Evolutionary conservation across 2,329 filamentous ascomycete genomes (phyloP).

Genomic region (Sclerotinia spermophila): DNA sequence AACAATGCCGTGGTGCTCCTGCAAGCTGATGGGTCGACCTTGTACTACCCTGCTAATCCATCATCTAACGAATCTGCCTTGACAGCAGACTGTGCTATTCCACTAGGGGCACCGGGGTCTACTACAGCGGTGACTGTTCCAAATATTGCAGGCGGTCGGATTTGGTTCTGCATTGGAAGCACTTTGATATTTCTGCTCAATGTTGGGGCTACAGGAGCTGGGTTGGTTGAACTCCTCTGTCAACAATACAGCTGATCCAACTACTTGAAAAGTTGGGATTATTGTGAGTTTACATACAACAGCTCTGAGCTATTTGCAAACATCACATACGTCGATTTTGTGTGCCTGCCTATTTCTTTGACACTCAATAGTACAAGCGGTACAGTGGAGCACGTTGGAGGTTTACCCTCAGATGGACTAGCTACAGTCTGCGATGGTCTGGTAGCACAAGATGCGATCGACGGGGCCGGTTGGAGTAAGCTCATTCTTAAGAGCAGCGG

Average conservation of each 20-base stretch:
- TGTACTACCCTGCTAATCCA: constrained; percentile 62
- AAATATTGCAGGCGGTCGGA: constrained; percentile 64
- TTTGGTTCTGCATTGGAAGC: constrained; percentile 64
- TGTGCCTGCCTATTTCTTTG: constrained; percentile 57
- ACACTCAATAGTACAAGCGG: constrained; percentile 44
- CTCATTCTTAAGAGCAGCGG: constrained; percentile 39
- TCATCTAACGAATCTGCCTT: constrained; percentile 48
- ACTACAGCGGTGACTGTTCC: constrained; percentile 62
- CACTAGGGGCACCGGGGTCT: constrained; percentile 59
- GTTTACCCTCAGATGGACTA: constrained; percentile 55
- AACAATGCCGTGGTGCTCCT: constrained; percentile 60
- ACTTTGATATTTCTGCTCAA: constrained; percentile 67
- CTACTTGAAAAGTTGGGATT: constrained; percentile 59
- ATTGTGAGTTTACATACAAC: constrained; percentile 67
- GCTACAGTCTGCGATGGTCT: constrained; percentile 52
- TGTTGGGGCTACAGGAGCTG: constrained; percentile 59
- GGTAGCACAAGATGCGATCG: constrained; percentile 50
- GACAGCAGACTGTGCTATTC: constrained; percentile 57
- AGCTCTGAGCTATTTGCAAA: constrained; percentile 59
- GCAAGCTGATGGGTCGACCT: constrained; percentile 60
- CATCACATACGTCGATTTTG: constrained; percentile 72
- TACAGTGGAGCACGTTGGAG: constrained; percentile 47
- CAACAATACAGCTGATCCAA: constrained; percentile 60
- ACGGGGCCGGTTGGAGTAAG: constrained; percentile 59
- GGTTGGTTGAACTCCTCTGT: constrained; percentile 72